Evolutionary conservation across 2,329 filamentous ascomycete species (phyloP).

Genomic region (Penicillium sp.): DNA sequence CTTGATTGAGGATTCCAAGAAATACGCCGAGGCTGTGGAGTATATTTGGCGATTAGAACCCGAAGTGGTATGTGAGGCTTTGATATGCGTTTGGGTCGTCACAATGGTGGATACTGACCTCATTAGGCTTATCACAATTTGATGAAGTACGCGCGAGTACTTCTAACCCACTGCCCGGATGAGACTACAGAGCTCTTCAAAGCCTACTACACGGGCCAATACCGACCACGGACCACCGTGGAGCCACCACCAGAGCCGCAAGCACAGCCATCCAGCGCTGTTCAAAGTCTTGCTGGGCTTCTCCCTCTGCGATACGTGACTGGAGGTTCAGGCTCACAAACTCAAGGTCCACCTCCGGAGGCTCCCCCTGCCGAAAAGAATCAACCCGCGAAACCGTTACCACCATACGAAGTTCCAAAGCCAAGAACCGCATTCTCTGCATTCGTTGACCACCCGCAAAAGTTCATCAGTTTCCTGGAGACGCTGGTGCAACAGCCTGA

Average conservation of each 20-base stretch:
- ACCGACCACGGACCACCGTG: conserved; percentile 68
- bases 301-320: conserved; percentile 86
- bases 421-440: conserved; percentile 91
- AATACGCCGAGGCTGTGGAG: conserved; percentile 81
- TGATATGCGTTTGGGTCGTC: not conserved
- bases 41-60: conserved; percentile 90
- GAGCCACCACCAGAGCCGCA: conserved; percentile 52
- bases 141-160: conserved; percentile 91
- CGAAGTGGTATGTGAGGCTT: conserved; percentile 59
- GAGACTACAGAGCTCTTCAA: conserved; percentile 87
- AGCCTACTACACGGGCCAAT: conserved; percentile 89
- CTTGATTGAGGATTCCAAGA: conserved; percentile 90
- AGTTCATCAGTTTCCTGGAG: conserved; percentile 92
- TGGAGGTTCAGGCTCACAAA: conserved; percentile 51
- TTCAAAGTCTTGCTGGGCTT: conserved; percentile 82
- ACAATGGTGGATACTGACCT: conserved; percentile 33
- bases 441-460: conserved; percentile 89
- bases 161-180: conserved; percentile 81
- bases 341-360: conserved; percentile 29
- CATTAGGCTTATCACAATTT: conserved; percentile 77
- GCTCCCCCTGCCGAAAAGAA: conserved; percentile 28
- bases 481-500: conserved; percentile 74
- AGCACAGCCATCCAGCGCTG: conserved; percentile 65
- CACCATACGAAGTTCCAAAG: conserved; percentile 74
- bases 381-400: conserved; percentile 39